Conservation (phyloP, 108 stramenopile species). For the Skeletonema costatum region DNA sequence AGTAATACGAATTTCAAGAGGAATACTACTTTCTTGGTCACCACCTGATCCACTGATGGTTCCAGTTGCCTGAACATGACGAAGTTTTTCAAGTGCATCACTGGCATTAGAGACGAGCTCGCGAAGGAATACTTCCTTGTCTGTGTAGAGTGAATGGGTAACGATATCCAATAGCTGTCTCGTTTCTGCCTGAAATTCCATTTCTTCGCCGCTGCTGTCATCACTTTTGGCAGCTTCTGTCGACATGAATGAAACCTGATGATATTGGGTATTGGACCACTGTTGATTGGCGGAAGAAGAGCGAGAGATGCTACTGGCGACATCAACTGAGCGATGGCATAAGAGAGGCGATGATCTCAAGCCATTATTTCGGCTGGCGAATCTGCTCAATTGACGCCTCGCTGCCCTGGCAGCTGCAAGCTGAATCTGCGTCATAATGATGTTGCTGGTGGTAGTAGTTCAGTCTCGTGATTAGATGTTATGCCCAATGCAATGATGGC, state of each 20-base stretch:
- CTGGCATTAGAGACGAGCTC: slow-evolving; percentile 97
- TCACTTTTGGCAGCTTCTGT: slow-evolving; percentile 3
- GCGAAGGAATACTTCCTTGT: slow-evolving; percentile 98
- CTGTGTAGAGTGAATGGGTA: slow-evolving; percentile 98
- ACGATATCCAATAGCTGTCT: slow-evolving; percentile 88
- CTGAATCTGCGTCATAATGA: not conserved
- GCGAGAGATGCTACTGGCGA: not conserved
- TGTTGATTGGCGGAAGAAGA: not conserved
- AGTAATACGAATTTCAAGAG: slow-evolving; percentile 81
- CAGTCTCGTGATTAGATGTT: too few species aligned
- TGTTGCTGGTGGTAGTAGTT: not conserved
- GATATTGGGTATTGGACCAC: not conserved
- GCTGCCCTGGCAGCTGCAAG: not conserved
- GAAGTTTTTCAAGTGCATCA: slow-evolving; percentile 96
- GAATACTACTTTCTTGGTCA: slow-evolving; percentile 61
- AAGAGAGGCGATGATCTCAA: not conserved
- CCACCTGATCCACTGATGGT: slow-evolving; percentile 9
- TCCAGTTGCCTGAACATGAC: slow-evolving; percentile 80
- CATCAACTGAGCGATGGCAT: not conserved
- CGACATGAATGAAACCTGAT: slow-evolving; percentile 13
- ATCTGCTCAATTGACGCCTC: not conserved
- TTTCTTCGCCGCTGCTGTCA: slow-evolving; percentile 28
- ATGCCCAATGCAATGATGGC: too few species aligned
- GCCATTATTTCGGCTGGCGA: not conserved
- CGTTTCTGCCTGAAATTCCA: slow-evolving; percentile 96